Evolutionary conservation across 1,284 basidiomycete species (phyloP).

Genomic region (Cerioporus squamosus): DNA sequence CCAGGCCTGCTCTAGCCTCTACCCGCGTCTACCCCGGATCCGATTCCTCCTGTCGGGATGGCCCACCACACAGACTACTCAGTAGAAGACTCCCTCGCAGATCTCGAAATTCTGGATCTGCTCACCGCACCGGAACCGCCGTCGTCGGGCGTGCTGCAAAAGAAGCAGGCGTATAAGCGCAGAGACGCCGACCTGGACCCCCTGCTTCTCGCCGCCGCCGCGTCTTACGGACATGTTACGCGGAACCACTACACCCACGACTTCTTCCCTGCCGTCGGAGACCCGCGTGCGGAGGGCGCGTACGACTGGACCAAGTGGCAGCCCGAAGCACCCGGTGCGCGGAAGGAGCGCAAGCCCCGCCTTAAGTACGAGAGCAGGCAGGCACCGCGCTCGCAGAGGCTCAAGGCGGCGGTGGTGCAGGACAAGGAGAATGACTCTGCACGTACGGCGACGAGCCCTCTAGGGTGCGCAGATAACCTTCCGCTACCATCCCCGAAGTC

Average conservation of each 20-base stretch:
- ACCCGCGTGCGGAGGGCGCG: constrained; percentile 54
- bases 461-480: constrained; percentile 30
- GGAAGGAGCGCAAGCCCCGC: constrained; percentile 43
- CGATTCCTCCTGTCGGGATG: constrained; percentile 1
- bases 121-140: constrained; percentile 51
- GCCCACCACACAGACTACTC: constrained; percentile 26
- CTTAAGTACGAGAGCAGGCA: constrained; percentile 71
- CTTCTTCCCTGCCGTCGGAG: constrained; percentile 63
- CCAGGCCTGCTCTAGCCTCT: neutral
- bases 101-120: constrained; percentile 54
- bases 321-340: constrained; percentile 40
- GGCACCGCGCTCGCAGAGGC: constrained; percentile 65
- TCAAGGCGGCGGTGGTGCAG: constrained; percentile 37
- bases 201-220: constrained; percentile 70
- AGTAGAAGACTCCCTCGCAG: constrained; percentile 38
- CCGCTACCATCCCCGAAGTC: constrained; percentile 22
- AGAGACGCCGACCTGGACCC: constrained; percentile 76
- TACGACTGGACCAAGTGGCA: constrained; percentile 63
- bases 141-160: constrained; percentile 27
- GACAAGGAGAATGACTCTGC: constrained; percentile 32
- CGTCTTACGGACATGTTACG: constrained; percentile 73
- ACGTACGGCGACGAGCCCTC: constrained; percentile 23
- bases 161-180: constrained; percentile 48
- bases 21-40: neutral
- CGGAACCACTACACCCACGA: constrained; percentile 79